Evolutionary conservation across 768 basidiomycete genomes (phyloP), one percentile per base, ranked within the genome.

Genomic region (Kwoniella dendrophila): DNA sequence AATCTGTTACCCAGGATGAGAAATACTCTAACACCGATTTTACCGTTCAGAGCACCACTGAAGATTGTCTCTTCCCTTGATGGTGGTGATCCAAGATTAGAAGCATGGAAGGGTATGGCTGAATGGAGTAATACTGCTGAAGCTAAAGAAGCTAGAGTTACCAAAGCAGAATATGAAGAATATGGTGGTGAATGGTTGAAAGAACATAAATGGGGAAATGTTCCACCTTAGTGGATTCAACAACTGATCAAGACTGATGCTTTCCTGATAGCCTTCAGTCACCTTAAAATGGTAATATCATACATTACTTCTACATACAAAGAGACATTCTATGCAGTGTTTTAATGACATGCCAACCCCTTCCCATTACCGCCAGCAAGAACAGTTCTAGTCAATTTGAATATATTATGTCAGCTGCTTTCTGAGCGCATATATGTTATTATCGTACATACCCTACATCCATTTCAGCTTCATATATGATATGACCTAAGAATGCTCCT

Each of bases 101-200:
- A 95, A 70, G 88, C 93, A 16, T 99, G 94, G 94, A 83, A 84
- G 41, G 96, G 96, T 6, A 94, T 99, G 92, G 90, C 90, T 14
- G 83, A 83, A 51, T 84, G 83, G 78, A 73, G 77, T 5, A 29
- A 63, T 1, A 79, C 76, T 4, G 68, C 68, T 18, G 78, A 79
- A 20, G 89, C 69, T 49, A 59, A 68, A 45, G 76, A 74, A 32
- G 84, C 86, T 0, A 83, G 85, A 2, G 84, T 95, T 38, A 90
- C 88, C 16, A 83, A 82, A 69, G 86, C 84, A 4, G 90, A 97
- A 75, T 99, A 97, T 68, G 86, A 91, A 7, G 96, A 99, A 77
- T 85, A 86, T 80, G 95, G 96, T 0, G 86, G 86, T 1, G 93
- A 96, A 78, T 84, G 90, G 63, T 82, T 94, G 62, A 90, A 88